Base-by-base conservation (phyloP, 78 protist species). In the Monosiga brevicollis region DNA sequence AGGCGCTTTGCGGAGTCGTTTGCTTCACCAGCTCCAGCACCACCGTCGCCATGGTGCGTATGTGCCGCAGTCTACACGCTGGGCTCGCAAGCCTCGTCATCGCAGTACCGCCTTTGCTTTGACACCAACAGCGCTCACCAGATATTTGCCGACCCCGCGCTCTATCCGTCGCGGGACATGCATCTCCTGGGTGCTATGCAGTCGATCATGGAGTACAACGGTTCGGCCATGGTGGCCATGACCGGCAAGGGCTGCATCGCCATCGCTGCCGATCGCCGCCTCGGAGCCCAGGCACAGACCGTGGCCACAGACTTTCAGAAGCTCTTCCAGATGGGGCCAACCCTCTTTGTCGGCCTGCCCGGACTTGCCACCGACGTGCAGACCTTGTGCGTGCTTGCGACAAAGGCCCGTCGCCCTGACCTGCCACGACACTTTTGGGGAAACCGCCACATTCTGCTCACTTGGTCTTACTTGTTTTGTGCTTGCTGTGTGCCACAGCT, bases 241-340 rank as follows among this genome's bases (percentile, higher is more conserved):
- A 62, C 87, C 25, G 99, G 99, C 55, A 93, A 96, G 76, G 87
- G 91, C 84, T 96, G 98, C 81, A 96, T 95, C 2, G 98, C 97
- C 29, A 90, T 97, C 25, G 98, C 97, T 23, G 77, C 91, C 24
- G 99, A 97, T 76, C 24, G 78, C 23, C 91, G 98, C 70, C 87
- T 94, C 55, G 98, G 98, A 42, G 88, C 76, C 37, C 92, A 93
- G 84, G 86, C 62, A 11, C 90, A 85, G 86, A 94, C 97, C 3
- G 76, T 97, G 15, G 76, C 95, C 24, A 86, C 80, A 1, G 88
- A 95, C 82, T 81, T 81, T 79, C 88, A 85, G 43, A 92, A 95
- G 78, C 76, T 92, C 35, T 86, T 87, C 87, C 88, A 79, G 84
- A 89, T 97, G 70, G 91, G 81, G 42, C 87, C 88, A 87, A 82